Conservation (phyloP, 2,329 filamentous ascomycete genomes). For the Diplodia sapinea region DNA sequence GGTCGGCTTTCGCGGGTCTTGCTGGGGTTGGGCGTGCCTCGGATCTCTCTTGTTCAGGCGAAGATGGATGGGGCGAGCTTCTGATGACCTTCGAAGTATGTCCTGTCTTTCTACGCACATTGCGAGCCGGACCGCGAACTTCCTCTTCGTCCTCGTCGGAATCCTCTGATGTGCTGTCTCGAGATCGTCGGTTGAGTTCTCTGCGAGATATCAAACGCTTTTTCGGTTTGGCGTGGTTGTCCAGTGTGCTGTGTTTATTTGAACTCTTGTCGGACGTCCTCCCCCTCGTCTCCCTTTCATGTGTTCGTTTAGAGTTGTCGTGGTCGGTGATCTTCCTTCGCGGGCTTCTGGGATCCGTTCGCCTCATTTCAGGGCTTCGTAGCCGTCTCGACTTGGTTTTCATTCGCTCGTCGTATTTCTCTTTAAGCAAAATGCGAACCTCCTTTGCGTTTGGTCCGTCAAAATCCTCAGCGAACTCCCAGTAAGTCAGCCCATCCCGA, state of each 20-base stretch:
- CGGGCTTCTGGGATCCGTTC: slow-evolving; percentile 42
- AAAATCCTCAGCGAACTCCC: slow-evolving; percentile 81
- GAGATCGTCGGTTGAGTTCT: slow-evolving; percentile 43
- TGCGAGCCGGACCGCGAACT: slow-evolving; percentile 37
- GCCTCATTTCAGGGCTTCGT: slow-evolving; percentile 32
- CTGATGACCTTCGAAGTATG: slow-evolving; percentile 23
- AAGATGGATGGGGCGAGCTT: slow-evolving; percentile 30
- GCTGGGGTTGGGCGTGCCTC: slow-evolving; percentile 2
- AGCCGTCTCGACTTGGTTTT: slow-evolving; percentile 25
- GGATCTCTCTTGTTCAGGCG: slow-evolving; percentile 19
- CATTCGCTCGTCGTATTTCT: slow-evolving; percentile 69
- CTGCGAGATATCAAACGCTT: slow-evolving; percentile 45
- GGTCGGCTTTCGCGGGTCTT: slow-evolving; percentile 12
- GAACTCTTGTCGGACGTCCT: slow-evolving; percentile 24
- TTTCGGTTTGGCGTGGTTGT: slow-evolving; percentile 33
- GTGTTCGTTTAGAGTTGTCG: slow-evolving; percentile 41
- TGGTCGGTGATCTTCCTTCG: slow-evolving; percentile 35
- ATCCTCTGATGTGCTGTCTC: slow-evolving; percentile 34
- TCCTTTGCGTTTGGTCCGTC: slow-evolving; percentile 89
- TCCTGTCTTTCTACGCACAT: slow-evolving; percentile 23
- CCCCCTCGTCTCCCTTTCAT: slow-evolving; percentile 36
- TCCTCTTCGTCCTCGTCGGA: slow-evolving; percentile 47
- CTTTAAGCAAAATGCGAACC: slow-evolving; percentile 80
- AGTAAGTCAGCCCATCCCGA: slow-evolving; percentile 80
- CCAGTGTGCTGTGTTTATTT: slow-evolving; percentile 2